These are phyloP conservation scores for Santalum album DNA, from an alignment of 164 flowering plant genomes.

Conservation along the genomic window DNA sequence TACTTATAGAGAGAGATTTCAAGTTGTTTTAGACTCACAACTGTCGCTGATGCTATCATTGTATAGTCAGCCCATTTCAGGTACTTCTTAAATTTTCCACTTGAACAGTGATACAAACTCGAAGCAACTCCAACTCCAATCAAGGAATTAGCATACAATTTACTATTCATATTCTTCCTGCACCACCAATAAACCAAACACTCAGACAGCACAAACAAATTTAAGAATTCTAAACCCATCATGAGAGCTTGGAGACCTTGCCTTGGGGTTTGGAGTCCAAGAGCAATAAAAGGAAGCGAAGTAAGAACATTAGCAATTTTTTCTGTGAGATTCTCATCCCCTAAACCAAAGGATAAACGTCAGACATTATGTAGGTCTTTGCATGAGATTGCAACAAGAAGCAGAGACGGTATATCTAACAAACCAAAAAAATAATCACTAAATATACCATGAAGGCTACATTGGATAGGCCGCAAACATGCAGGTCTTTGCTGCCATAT, in stretches of 20 bases:
- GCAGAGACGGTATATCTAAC: not conserved
- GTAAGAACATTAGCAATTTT: conserved; percentile 83
- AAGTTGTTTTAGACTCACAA: conserved; percentile 43
- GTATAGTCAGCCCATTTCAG: conserved; percentile 92
- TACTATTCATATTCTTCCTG: conserved; percentile 66
- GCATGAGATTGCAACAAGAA: not conserved
- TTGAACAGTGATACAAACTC: conserved; percentile 82
- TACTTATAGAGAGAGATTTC: not conserved
- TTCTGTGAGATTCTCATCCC: conserved; percentile 53
- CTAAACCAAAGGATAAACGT: conserved; percentile 21
- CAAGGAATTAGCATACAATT: conserved; percentile 84
- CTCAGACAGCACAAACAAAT: conserved; percentile 1
- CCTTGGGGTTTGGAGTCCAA: conserved; percentile 92
- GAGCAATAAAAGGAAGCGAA: conserved; percentile 81
- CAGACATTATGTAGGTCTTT: not conserved
- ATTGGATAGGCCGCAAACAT: conserved; percentile 57
- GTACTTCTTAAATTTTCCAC: conserved; percentile 62
- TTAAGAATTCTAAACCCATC: not conserved
- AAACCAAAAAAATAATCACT: not conserved
- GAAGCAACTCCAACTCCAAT: conserved; percentile 97
- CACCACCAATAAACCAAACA: conserved; percentile 8
- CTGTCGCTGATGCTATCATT: conserved; percentile 92
- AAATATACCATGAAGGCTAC: conserved; percentile 46
- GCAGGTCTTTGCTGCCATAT: conserved; percentile 79
- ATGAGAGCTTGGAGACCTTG: conserved; percentile 9